phyloP scores from a whole-genome alignment of 1,139 yeast genomes.

The Yamadazyma membranifaciens region DNA sequence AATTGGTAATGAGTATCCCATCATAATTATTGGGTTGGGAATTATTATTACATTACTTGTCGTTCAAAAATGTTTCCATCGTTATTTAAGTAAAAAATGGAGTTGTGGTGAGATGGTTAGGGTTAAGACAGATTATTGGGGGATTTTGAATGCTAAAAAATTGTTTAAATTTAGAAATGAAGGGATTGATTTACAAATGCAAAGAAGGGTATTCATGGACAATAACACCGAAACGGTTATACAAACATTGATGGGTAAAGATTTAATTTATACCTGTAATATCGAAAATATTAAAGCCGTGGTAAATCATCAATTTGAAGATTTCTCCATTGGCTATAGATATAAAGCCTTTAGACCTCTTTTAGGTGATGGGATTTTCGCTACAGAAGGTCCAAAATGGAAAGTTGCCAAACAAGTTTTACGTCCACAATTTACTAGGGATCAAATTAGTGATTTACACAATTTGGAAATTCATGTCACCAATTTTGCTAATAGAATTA shows the following conservation, averaged over 20 bases:
- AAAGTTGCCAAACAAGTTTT: conserved; percentile 54
- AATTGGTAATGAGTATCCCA: not conserved
- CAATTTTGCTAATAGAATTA: conserved; percentile 31
- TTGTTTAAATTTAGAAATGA: conserved; percentile 13
- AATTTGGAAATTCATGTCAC: conserved; percentile 46
- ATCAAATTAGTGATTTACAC: conserved; percentile 50
- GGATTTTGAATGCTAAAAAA: conserved; percentile 11
- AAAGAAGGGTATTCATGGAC: conserved; percentile 10
- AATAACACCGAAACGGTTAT: conserved; percentile 13
- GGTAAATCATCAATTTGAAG: conserved; percentile 45
- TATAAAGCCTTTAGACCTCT: conserved; percentile 42
- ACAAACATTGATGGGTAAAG: conserved; percentile 13
- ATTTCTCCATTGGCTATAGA: conserved; percentile 51
- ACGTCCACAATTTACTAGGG: conserved; percentile 58
- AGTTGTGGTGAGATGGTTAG: conserved; percentile 9
- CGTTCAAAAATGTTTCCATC: conserved; percentile 7
- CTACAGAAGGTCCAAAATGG: conserved; percentile 58
- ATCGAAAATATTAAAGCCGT: conserved; percentile 38
- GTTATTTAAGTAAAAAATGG: conserved; percentile 11
- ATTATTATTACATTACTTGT: not conserved
- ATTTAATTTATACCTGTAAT: conserved; percentile 22
- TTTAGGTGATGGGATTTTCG: conserved; percentile 59
- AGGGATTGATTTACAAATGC: conserved; percentile 14
- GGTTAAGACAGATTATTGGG: conserved; percentile 14
- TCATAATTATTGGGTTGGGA: not conserved